Conservation (phyloP, 2,329 filamentous ascomycete species). For the Colletotrichum plurivorum region DNA sequence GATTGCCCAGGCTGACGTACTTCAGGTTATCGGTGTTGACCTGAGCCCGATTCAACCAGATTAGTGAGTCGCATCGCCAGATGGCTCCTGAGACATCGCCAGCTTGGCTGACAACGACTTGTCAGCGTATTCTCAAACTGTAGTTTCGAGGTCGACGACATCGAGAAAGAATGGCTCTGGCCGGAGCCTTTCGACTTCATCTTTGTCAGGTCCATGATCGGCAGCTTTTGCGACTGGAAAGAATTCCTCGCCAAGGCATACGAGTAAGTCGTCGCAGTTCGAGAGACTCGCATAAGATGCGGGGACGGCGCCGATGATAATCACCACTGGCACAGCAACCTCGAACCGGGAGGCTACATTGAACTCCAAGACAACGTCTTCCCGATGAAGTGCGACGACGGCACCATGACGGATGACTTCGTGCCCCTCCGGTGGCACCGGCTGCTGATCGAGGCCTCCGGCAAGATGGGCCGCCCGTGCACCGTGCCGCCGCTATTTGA, state of each 20-base stretch:
- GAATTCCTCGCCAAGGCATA: constrained; percentile 48
- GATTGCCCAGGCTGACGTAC: neutral
- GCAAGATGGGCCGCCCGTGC: constrained; percentile 51
- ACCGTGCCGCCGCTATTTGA: constrained; percentile 56
- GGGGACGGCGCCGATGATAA: too few species aligned
- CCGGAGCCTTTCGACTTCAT: constrained; percentile 50
- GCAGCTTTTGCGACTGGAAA: constrained; percentile 42
- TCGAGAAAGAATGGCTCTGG: constrained; percentile 52
- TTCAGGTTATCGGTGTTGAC: constrained; percentile 48
- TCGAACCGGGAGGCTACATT: constrained; percentile 38
- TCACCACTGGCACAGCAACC: neutral
- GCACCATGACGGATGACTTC: constrained; percentile 25
- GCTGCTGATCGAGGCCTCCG: constrained; percentile 51
- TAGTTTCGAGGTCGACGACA: constrained; percentile 57
- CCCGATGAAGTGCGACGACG: constrained; percentile 38
- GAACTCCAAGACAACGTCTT: constrained; percentile 30
- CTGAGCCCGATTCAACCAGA: constrained; percentile 52
- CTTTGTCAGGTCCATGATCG: constrained; percentile 18
- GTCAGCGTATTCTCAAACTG: constrained; percentile 58
- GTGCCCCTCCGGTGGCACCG: constrained; percentile 44
- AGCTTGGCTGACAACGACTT: too few species aligned
- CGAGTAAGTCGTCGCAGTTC: constrained; percentile 5
- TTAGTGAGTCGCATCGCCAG: constrained; percentile 37
- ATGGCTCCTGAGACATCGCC: too few species aligned
- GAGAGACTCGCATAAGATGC: too few species aligned